A percentile compares a stretch with the other conserved stretches of the same genome.
Conservation (phyloP, 208 protist genomes). For the Leishmania lainsoni region DNA sequence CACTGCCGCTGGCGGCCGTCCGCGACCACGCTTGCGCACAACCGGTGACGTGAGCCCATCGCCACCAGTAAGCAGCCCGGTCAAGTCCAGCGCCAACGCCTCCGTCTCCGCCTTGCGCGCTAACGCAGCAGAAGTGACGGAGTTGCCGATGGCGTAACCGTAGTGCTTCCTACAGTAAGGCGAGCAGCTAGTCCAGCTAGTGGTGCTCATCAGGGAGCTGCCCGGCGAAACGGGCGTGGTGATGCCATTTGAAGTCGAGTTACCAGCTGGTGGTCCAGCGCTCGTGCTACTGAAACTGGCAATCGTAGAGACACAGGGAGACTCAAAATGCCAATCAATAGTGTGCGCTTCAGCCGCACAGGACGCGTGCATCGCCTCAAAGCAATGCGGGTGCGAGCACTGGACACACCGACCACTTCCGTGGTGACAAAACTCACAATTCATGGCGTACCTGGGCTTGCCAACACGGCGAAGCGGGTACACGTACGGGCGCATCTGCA, state of each 20-base stretch:
- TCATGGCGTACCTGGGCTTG: slow-evolving; percentile 40
- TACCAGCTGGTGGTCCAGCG: not conserved
- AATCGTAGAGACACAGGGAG: not conserved
- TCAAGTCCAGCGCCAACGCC: slow-evolving; percentile 47
- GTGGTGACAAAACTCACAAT: slow-evolving; percentile 65
- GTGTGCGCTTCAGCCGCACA: slow-evolving; percentile 65
- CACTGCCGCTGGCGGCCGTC: slow-evolving; percentile 44
- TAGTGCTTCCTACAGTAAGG: slow-evolving; percentile 74
- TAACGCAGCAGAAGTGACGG: slow-evolving; percentile 37
- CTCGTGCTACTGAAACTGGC: not conserved
- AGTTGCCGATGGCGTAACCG: slow-evolving; percentile 32
- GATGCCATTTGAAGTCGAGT: too few species aligned
- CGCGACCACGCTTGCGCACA: slow-evolving; percentile 42
- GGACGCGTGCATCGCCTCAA: slow-evolving; percentile 70
- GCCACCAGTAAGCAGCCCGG: slow-evolving; percentile 35
- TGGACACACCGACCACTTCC: slow-evolving; percentile 38
- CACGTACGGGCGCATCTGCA: slow-evolving; percentile 44
- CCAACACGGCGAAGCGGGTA: slow-evolving; percentile 31
- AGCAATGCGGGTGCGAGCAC: slow-evolving; percentile 69
- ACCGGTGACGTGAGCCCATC: slow-evolving; percentile 27
- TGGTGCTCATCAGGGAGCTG: not conserved
- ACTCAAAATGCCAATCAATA: slow-evolving; percentile 48
- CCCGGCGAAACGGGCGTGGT: not conserved
- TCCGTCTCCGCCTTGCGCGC: slow-evolving; percentile 46
- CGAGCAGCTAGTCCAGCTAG: slow-evolving; percentile 52